A percentile compares a stretch with the other conserved stretches of the same genome.
Evolutionary conservation across 768 basidiomycete genomes (phyloP).

Genomic region (Antrodiella citrinella): DNA sequence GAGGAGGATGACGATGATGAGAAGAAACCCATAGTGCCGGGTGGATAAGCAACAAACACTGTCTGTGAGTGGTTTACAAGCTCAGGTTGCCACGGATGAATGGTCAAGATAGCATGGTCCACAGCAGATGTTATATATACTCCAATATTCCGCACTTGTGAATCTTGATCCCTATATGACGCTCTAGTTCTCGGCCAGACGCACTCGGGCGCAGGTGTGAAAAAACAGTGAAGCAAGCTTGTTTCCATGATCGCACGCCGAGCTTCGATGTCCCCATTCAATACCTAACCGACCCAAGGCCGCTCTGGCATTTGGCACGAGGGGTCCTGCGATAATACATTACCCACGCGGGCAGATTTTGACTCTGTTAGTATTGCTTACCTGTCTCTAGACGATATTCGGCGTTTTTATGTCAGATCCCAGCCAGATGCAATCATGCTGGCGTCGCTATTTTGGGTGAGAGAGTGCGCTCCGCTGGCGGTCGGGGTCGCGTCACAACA

Average conservation of each 20-base stretch:
- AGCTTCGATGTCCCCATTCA: not conserved
- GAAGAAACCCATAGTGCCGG: not conserved
- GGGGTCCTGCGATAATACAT: not conserved
- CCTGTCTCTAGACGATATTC: too few species aligned
- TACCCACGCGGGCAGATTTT: not conserved
- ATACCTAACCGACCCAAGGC: not conserved
- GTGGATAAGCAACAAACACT: not conserved
- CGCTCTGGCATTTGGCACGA: not conserved
- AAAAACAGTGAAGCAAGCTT: not conserved
- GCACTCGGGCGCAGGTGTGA: not conserved
- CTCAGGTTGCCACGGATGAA: not conserved
- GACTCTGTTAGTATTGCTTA: too few species aligned
- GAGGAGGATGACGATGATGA: not conserved
- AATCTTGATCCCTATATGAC: not conserved
- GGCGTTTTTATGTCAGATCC: too few species aligned
- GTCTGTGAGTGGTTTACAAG: not conserved
- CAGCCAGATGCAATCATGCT: not conserved
- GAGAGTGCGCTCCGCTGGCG: not conserved
- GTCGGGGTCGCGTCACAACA: not conserved
- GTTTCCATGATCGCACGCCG: not conserved
- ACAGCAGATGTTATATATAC: not conserved
- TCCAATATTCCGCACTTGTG: not conserved
- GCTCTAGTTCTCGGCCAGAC: not conserved
- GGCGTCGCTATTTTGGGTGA: not conserved
- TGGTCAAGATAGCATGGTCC: not conserved